Conservation (phyloP, 805 yeast species). For the Zygoascus tannicola region DNA sequence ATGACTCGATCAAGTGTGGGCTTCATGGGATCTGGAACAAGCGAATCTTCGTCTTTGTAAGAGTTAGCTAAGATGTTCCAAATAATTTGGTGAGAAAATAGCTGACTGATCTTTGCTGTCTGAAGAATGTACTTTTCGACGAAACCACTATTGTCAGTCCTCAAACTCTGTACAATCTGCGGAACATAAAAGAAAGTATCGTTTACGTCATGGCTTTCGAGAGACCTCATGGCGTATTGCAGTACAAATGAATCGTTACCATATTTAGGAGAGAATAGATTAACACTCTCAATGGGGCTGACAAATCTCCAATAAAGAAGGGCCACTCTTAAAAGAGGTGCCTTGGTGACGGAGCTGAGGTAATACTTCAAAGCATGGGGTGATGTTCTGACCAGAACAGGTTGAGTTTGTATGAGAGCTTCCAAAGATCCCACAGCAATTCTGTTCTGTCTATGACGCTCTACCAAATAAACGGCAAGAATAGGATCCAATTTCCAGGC, state of each 20-base stretch:
- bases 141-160: conserved; percentile 76
- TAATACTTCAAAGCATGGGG: conserved; percentile 54
- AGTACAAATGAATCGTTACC: conserved; percentile 55
- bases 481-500: conserved; percentile 64
- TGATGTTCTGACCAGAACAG: conserved; percentile 47
- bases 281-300: conserved; percentile 78
- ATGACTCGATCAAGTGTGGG: conserved; percentile 73
- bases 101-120: conserved; percentile 80
- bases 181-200: conserved; percentile 95
- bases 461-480: conserved; percentile 61
- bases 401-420: conserved; percentile 43
- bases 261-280: conserved; percentile 67
- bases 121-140: conserved; percentile 84
- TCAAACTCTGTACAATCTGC: conserved; percentile 86
- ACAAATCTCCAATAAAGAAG: conserved; percentile 62
- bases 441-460: conserved; percentile 40
- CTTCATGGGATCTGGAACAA: conserved; percentile 69
- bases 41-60: conserved; percentile 80
- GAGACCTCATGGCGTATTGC: conserved; percentile 84
- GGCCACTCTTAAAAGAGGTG: conserved; percentile 14
- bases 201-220: conserved; percentile 80
- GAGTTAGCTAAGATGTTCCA: conserved; percentile 97
- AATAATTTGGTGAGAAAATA: conserved; percentile 94
- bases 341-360: conserved; percentile 17
- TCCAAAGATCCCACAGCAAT: conserved; percentile 34